Base-by-base conservation (phyloP, 768 basidiomycete genomes). In the Mycena chlorophos region DNA sequence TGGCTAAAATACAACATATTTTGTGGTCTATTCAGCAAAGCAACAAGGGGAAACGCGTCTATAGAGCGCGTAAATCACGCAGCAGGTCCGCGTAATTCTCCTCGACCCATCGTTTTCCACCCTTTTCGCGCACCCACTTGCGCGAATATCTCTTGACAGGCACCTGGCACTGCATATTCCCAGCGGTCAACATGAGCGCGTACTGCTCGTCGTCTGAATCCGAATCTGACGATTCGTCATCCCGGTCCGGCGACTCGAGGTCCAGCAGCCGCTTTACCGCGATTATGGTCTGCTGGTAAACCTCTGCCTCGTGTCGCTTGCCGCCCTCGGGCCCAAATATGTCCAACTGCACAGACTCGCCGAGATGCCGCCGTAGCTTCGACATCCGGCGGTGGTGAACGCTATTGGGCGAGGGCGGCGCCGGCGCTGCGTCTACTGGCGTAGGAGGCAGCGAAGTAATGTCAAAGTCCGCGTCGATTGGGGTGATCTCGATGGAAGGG, bases 51-150 rank as follows among this genome's bases (percentile, higher is more conserved):
- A 27, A 12, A 46, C 27, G 23, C 23, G 22, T 14, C 54, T 56
- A 73, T 19, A 78, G 64, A 8, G 66, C 57, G 29, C 78, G 63
- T 16, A 79, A 63, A 16, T 66, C 67, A 43, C 66, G 59, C 6
- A 79, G 57, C 28, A 80, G 57, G 91, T 81, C 69, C 90, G 90
- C 42, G 92, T 72, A 6, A 92, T 93, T 64, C 80, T 84, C 64
- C 83, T 78, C 52, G 71, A 63, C 8, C 83, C 84, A 69, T 91
- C 93, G 52, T 82, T 83, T 63, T 76, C 74, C 73, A 19, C 68
- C 71, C 58, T 71, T 71, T 61, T 79, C 78, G 26, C 68, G 66
- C 6, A 73, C 38, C 78, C 79, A 79, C 40, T 70, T 70, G 38
- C 64, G 63, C n/a, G 69, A 71, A 42, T 61, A 60, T 17, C 63